Evolutionary conservation across 1,139 yeast genomes (phyloP).

Genomic region (Wickerhamomyces sp.): DNA sequence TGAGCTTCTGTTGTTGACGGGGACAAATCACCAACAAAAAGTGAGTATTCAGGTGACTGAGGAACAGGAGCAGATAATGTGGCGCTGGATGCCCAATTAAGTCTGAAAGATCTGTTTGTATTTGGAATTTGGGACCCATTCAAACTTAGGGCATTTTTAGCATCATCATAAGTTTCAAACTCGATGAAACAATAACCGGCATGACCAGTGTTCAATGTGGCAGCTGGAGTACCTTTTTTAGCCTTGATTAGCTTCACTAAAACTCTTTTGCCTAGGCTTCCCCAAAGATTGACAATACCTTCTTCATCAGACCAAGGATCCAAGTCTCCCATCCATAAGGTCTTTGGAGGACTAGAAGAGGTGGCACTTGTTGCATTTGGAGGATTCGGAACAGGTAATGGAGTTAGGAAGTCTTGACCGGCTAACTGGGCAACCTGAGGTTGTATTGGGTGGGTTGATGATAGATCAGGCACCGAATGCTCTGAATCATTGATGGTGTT

Average conservation of each 20-base stretch:
- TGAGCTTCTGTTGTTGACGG: constrained; percentile 72
- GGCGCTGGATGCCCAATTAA: constrained; percentile 75
- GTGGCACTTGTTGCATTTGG: constrained; percentile 40
- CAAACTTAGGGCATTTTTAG: constrained; percentile 57
- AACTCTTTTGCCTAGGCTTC: constrained; percentile 32
- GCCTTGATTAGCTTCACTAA: constrained; percentile 53
- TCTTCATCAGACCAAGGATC: constrained; percentile 71
- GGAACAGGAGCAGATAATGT: constrained; percentile 49
- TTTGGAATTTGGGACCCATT: constrained; percentile 66
- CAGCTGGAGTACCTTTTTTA: constrained; percentile 31
- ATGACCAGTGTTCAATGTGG: constrained; percentile 35
- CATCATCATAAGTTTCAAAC: constrained; percentile 58
- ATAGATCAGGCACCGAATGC: not conserved
- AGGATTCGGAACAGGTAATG: constrained; percentile 38
- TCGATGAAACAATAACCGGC: constrained; percentile 76
- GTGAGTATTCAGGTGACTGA: constrained; percentile 52
- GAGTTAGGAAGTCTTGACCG: constrained; percentile 20
- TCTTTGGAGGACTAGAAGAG: constrained; percentile 42
- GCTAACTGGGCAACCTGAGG: constrained; percentile 21
- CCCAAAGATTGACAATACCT: constrained; percentile 57
- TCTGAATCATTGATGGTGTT: not conserved
- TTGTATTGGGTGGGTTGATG: constrained; percentile 4
- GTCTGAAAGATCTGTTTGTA: constrained; percentile 56
- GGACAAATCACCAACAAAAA: constrained; percentile 77
- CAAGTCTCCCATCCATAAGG: constrained; percentile 78